A percentile compares a stretch with the other conserved stretches of the same genome.
phyloP scores from a whole-genome alignment of 1,139 yeast species.

The Suhomyces choctaworum region DNA sequence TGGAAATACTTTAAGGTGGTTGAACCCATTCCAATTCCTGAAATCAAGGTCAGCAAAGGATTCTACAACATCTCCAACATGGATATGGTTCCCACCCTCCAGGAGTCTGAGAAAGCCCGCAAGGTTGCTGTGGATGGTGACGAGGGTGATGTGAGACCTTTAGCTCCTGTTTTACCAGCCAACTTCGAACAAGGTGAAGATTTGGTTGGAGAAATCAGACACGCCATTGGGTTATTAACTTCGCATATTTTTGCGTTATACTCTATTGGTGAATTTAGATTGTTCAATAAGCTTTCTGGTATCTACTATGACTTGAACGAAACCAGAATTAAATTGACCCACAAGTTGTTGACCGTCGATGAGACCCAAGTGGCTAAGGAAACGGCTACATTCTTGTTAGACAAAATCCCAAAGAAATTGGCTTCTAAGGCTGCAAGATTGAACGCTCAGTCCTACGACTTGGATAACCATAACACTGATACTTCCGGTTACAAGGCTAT shows the following conservation, averaged over 20 bases:
- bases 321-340: conserved; percentile 58
- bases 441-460: conserved; percentile 40
- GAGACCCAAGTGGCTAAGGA: conserved; percentile 60
- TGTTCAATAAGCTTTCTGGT: conserved; percentile 54
- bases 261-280: conserved; percentile 65
- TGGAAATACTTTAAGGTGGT: conserved; percentile 47
- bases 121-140: conserved; percentile 32
- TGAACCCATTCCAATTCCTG: conserved; percentile 33
- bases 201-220: conserved; percentile 56
- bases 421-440: conserved; percentile 47
- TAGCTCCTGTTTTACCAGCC: conserved; percentile 58
- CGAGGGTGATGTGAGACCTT: conserved; percentile 11
- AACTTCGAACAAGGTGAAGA: conserved; percentile 40
- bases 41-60: conserved; percentile 27
- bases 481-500: conserved; percentile 76
- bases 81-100: conserved; percentile 45
- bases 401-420: conserved; percentile 68
- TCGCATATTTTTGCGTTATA: conserved; percentile 70
- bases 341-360: conserved; percentile 56
- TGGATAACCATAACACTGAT: conserved; percentile 52
- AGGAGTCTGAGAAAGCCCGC: conserved; percentile 43
- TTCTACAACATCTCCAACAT: conserved; percentile 36
- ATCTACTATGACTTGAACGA: conserved; percentile 64
- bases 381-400: conserved; percentile 59
- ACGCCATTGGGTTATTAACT: conserved; percentile 56